Base-by-base conservation (phyloP, 768 basidiomycete genomes). In the Lentinula guzmanii region DNA sequence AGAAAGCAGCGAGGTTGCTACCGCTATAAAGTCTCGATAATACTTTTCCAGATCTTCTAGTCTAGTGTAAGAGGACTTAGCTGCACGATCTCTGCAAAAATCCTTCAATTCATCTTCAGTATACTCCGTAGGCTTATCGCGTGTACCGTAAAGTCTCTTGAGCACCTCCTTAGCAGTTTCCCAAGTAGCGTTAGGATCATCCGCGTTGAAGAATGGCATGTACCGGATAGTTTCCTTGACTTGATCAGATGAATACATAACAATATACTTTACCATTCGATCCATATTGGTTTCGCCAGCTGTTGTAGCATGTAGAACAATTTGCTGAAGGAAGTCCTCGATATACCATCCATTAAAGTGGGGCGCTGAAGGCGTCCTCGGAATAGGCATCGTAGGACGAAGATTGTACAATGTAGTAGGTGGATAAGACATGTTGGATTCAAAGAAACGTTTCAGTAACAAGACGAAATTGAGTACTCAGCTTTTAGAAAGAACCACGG, bases 1-100 rank as follows among this genome's bases (percentile, higher is more conserved):
- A 57, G 64, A 64, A 18, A 58, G 16, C 1, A 66, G 52, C 0
- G 61, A 61, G 2, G 52, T 60, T 5, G 65, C 63, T 28, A 66
- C 55, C 1, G 28, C 24, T 43, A 37, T n/a, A 43, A 64, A 66
- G 2, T 9, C 52, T 1, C 51, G 62, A 24, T 31, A 52, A 58
- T 66, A 66, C 15, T 13, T 7, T 28, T 64, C 61, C 2, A 66
- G 2, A 2, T 24, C 52, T n/a, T 61, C 61, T 13, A 33, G 10
- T 5, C 41, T n/a, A n/a, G n/a, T 56, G 6, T 13, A 8, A 31
- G 51, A 66, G 5, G 56, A 43, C 56, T 54, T 63, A 60, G 61
- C 63, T 5, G 62, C 51, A 31, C 46, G 37, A 8, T 24, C 16
- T 0, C 41, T 46, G 28, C 61, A 64, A 42, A 62, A 64, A 0